Base-by-base conservation (phyloP, 169 alveolate species). In the Eimeria falciformis region DNA sequence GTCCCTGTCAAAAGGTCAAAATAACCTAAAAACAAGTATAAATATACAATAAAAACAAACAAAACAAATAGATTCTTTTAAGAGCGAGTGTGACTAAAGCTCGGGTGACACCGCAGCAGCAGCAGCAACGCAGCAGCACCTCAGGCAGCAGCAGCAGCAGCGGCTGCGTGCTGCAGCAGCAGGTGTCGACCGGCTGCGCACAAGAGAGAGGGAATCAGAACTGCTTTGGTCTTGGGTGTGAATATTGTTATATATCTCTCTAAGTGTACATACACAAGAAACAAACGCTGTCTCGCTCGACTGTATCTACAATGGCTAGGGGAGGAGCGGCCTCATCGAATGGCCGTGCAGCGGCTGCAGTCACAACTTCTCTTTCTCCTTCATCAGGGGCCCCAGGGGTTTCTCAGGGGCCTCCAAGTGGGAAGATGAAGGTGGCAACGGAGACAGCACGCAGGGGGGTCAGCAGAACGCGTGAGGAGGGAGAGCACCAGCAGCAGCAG, bases 251-350 rank as follows among this genome's bases (percentile, higher is more conserved):
- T 21, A 21, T 21, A n/a, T 29, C 66, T 29, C 43, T 75, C 85
- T 65, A 43, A n/a, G 25, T 43, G 40, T 45, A 65, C n/a, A 45
- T 75, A 75, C 14, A 75, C 66, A 75, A 75, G 85, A 50, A 47
- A 43, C 40, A 75, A n/a, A n/a, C 66, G 65, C 40, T 75, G 85
- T 75, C 85, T 75, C n/a, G 46, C 66, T 43, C 46, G 46, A 23
- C n/a, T 43, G 11, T n/a, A 21, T 37, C 33, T 45, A 75, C 85
- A 75, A 75, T 75, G 85, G 85, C 85, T 46, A 75, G 85, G 85
- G 85, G 85, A 65, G 85, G 85, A 27, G 85, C 85, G 37, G 85
- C 85, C 85, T 75, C 66, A 23, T 43, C 66, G 85, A 75, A 65
- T 45, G 85, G 43, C n/a, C 85, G 66, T 75, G 43, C 85, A 37